phyloP scores from a whole-genome alignment of 2,329 filamentous ascomycete species.

The Calonectria hongkongensis region DNA sequence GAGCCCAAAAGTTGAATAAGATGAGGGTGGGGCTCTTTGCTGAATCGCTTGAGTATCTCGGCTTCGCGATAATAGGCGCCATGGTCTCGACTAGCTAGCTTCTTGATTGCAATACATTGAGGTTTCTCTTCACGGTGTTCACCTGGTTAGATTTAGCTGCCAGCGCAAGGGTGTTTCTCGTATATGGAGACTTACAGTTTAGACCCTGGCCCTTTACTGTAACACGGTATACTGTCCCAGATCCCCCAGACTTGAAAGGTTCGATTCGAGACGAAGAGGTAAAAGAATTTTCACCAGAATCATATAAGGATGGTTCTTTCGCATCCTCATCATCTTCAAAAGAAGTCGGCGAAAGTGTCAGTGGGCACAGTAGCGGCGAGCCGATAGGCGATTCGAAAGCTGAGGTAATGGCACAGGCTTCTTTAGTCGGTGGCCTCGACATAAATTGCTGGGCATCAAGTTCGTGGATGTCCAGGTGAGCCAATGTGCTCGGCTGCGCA shows the following conservation, averaged over 20 bases:
- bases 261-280: not conserved
- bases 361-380: too few relatives aligned
- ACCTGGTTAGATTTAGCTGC: not conserved
- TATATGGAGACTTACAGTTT: not conserved
- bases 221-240: not conserved
- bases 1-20: not conserved
- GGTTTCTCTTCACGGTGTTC: not conserved
- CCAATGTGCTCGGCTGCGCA: too few relatives aligned
- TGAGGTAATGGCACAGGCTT: too few relatives aligned
- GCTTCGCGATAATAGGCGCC: not conserved
- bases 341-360: too few relatives aligned
- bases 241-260: not conserved
- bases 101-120: not conserved
- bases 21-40: not conserved
- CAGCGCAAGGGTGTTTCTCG: not conserved
- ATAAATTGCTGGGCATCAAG: too few relatives aligned
- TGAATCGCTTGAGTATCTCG: not conserved
- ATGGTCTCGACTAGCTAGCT: not conserved
- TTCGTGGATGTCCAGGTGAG: too few relatives aligned
- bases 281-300: too few relatives aligned
- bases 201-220: not conserved
- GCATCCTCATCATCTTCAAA: too few relatives aligned
- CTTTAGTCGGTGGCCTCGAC: too few relatives aligned
- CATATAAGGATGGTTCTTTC: too few relatives aligned
- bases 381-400: too few relatives aligned